phyloP scores from a whole-genome alignment of 257 asterid genomes.

The Ajuga chamaepitys region DNA sequence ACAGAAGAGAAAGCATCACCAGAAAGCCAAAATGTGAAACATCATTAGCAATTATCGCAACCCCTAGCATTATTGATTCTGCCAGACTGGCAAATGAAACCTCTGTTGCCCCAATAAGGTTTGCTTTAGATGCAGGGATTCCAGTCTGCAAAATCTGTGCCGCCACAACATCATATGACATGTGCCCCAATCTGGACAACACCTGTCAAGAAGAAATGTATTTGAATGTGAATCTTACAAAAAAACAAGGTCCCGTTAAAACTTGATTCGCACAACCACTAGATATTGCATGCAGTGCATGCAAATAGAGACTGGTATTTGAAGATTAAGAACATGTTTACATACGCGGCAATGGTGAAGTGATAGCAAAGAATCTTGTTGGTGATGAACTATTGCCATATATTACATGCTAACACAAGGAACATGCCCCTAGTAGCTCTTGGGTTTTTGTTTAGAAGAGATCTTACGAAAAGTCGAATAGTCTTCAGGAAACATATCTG shows the following conservation, averaged over 20 bases:
- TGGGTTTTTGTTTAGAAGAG: too few relatives aligned
- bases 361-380: too few relatives aligned
- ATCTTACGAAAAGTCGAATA: too few relatives aligned
- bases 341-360: too few relatives aligned
- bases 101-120: slow-evolving; percentile 92
- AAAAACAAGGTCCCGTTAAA: slow-evolving; percentile 5
- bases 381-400: too few relatives aligned
- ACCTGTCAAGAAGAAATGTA: slow-evolving; percentile 41
- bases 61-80: slow-evolving; percentile 80
- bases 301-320: too few relatives aligned
- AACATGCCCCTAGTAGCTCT: too few relatives aligned
- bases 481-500: too few relatives aligned
- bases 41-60: slow-evolving; percentile 80
- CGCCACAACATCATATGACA: slow-evolving; percentile 87
- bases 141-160: slow-evolving; percentile 93
- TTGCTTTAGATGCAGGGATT: slow-evolving; percentile 90
- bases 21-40: slow-evolving; percentile 70
- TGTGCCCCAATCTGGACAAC: slow-evolving; percentile 86
- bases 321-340: too few relatives aligned
- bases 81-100: slow-evolving; percentile 89
- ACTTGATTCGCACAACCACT: background rate
- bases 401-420: too few relatives aligned
- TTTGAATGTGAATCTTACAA: slow-evolving; percentile 2
- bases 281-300: too few relatives aligned
- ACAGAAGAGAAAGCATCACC: slow-evolving; percentile 65